These are phyloP conservation scores for Podosphaera aphanis DNA, from an alignment of 2,329 filamentous ascomycete genomes.

Conservation along the genomic window DNA sequence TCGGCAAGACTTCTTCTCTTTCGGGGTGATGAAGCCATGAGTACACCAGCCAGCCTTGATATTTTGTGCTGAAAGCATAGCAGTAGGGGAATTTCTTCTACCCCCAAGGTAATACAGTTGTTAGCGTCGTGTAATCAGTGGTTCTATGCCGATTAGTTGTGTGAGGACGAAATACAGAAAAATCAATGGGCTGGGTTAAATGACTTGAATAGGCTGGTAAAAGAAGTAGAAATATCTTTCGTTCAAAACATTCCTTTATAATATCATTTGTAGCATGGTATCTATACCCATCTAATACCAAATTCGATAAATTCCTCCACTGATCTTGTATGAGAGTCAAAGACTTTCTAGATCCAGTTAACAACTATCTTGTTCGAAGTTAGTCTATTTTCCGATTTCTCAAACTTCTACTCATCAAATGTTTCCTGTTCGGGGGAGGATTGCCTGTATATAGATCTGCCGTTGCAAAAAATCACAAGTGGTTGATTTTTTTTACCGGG, in stretches of 20 bases:
- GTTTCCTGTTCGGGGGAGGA: not conserved
- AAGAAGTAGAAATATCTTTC: not conserved
- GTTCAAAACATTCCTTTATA: not conserved
- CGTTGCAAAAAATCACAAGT: not conserved
- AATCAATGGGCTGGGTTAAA: conserved; percentile 12
- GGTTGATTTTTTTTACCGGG: not conserved
- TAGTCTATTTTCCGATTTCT: not conserved
- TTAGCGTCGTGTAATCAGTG: too few relatives aligned
- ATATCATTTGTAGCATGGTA: not conserved
- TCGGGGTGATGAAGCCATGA: not conserved
- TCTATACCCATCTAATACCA: not conserved
- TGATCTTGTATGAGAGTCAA: not conserved
- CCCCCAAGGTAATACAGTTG: too few relatives aligned
- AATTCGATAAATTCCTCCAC: not conserved
- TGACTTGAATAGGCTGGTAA: conserved; percentile 9
- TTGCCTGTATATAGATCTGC: not conserved
- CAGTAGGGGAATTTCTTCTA: not conserved
- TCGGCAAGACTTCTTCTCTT: not conserved
- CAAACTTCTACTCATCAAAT: not conserved
- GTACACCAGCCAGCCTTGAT: not conserved
- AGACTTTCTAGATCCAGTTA: not conserved
- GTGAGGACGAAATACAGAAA: conserved; percentile 9
- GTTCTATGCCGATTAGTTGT: conserved; percentile 6
- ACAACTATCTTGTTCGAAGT: not conserved
- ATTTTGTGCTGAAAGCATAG: not conserved